Evolutionary conservation across 2,329 filamentous ascomycete species (phyloP).

Genomic region (Magnaporthiopsis rhizophila): DNA sequence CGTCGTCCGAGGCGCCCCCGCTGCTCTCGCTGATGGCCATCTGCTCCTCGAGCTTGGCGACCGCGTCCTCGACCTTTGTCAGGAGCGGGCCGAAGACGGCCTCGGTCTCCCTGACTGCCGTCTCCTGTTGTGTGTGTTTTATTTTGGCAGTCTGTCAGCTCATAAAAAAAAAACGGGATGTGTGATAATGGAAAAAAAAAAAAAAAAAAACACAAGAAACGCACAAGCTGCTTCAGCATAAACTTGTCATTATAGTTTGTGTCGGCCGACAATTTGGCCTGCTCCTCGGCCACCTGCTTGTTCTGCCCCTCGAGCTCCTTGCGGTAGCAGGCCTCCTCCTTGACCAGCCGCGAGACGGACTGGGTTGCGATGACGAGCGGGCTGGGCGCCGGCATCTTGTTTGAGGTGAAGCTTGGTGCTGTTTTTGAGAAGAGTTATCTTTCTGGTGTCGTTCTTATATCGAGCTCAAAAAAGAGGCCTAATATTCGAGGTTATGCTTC

Average conservation of each 20-base stretch:
- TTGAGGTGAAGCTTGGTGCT: background rate
- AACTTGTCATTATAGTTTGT: constrained; percentile 71
- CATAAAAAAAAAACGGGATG: background rate
- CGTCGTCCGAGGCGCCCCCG: constrained; percentile 33
- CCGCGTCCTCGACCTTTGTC: constrained; percentile 61
- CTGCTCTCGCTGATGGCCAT: constrained; percentile 55
- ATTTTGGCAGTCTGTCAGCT: background rate
- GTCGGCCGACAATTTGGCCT: constrained; percentile 36
- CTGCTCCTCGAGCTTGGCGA: constrained; percentile 66
- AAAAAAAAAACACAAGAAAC: constrained; percentile 14
- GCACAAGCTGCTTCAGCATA: constrained; percentile 78
- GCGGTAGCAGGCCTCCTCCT: constrained; percentile 87
- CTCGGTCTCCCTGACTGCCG: constrained; percentile 80
- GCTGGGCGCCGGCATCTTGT: constrained; percentile 64
- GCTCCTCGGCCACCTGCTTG: constrained; percentile 55
- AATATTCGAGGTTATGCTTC: too few relatives aligned
- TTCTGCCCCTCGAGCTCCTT: constrained; percentile 74
- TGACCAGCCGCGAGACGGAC: constrained; percentile 74
- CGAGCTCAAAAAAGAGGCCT: too few relatives aligned
- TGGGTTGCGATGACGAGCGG: constrained; percentile 72
- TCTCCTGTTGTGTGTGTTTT: constrained; percentile 43
- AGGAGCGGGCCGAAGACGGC: constrained; percentile 69
- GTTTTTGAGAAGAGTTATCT: too few relatives aligned
- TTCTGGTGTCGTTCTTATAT: too few relatives aligned
- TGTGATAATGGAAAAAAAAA: background rate